phyloP scores from a whole-genome alignment of 2,329 filamentous ascomycete genomes.

The Microcera coccophila region DNA sequence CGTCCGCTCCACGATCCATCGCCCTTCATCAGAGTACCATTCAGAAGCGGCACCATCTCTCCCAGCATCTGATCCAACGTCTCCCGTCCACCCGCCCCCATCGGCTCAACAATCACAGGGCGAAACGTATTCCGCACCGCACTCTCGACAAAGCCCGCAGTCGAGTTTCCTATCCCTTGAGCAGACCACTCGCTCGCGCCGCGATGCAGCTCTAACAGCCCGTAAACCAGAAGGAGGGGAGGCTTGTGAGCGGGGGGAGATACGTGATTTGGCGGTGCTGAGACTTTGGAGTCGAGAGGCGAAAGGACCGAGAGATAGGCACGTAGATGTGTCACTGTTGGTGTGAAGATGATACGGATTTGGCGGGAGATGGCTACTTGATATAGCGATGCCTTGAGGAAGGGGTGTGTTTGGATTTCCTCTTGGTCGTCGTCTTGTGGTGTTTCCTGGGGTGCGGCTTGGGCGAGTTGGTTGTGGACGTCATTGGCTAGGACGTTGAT shows the following conservation, averaged over 20 bases:
- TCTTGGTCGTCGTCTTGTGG: neutral
- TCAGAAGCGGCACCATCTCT: slow-evolving; percentile 59
- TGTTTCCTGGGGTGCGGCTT: slow-evolving; percentile 1
- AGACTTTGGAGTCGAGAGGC: slow-evolving; percentile 33
- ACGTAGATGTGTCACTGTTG: slow-evolving; percentile 71
- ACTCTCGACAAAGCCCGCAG: slow-evolving; percentile 60
- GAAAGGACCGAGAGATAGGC: slow-evolving; percentile 65
- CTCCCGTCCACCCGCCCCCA: slow-evolving; percentile 25
- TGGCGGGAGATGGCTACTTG: slow-evolving; percentile 65
- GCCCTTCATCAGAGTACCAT: slow-evolving; percentile 49
- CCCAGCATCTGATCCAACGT: slow-evolving; percentile 39
- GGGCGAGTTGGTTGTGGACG: slow-evolving; percentile 29
- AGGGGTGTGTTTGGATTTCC: slow-evolving; percentile 12
- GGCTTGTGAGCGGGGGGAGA: neutral
- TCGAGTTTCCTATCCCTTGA: slow-evolving; percentile 63
- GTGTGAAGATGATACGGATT: slow-evolving; percentile 67
- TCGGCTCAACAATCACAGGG: slow-evolving; percentile 48
- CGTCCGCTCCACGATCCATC: slow-evolving; percentile 55
- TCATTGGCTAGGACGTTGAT: slow-evolving; percentile 54
- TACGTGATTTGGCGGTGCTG: slow-evolving; percentile 33
- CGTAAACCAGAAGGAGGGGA: slow-evolving; percentile 59
- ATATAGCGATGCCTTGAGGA: slow-evolving; percentile 63
- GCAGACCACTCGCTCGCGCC: slow-evolving; percentile 71
- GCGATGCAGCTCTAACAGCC: slow-evolving; percentile 61
- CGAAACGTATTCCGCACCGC: slow-evolving; percentile 44